Evolutionary conservation across 495 filamentous ascomycete genomes (phyloP), one percentile per base, ranked within the genome.

Genomic region (Emericellopsis terricola): DNA sequence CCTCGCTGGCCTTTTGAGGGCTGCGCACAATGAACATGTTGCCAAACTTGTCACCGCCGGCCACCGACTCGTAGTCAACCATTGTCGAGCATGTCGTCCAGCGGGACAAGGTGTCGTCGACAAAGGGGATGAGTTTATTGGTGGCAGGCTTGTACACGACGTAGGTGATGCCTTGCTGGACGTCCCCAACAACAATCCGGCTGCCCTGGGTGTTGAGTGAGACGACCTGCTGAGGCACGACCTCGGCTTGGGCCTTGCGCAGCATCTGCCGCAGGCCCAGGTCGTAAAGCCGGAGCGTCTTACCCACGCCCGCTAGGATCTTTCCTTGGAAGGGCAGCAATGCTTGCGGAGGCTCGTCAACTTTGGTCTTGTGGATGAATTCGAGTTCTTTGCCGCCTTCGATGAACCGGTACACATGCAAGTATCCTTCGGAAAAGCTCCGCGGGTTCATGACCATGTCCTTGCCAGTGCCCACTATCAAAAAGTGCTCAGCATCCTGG

Each of bases 51-150:
- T 99, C 91, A 28, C 91, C 91, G 21, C 86, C 89, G 8, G 84
- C 89, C 13, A 79, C 73, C 1, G 87, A 94, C 50, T 96, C 89
- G 55, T 99, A 99, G 50, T 99, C 91, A 1, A 94, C 76, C 87
- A 96, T 94, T 4, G 81, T 67, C 1, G 75, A 80, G 30, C 76
- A 73, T 1, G 81, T 86, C 1, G 82, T 92, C 78, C 81, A 94
- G 15, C 91, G 74, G 23, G 86, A 62, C 37, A 94, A 62, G 11
- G 74, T 73, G 50, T 99, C 91, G 46, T 96, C 89, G 11, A 67
- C 78, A 39, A 96, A 99, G 0, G 85, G 80, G 39, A 99, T 87
- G 24, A 96, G 60, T 21, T 75, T 71, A 52, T 96, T 93, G 43
- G 82, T 80, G 42, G 84, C 74, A 28, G 78, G 78, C 50, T 99